phyloP scores from a whole-genome alignment of 208 protist genomes.

The Vickermania ingenoplastis region DNA sequence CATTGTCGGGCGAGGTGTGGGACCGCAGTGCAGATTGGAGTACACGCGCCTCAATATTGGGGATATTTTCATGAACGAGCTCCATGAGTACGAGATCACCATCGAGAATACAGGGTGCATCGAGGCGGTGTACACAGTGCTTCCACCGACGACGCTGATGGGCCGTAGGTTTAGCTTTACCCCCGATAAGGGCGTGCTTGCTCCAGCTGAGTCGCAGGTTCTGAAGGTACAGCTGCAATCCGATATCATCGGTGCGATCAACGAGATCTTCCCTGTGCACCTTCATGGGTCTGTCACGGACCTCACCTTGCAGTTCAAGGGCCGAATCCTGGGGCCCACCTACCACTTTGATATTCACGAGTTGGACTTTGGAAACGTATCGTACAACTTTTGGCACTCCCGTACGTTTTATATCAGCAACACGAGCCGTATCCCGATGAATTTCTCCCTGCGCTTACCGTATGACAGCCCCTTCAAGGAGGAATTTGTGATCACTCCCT shows the following conservation, averaged over 20 bases:
- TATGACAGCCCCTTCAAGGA: constrained; percentile 30
- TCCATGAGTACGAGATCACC: constrained; percentile 86
- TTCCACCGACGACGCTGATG: constrained; percentile 44
- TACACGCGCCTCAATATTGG: constrained; percentile 87
- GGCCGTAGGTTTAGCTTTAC: constrained; percentile 78
- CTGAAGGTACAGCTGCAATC: constrained; percentile 76
- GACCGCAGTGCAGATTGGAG: constrained; percentile 86
- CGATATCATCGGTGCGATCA: constrained; percentile 83
- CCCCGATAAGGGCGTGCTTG: constrained; percentile 62
- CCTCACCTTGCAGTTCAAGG: constrained; percentile 75
- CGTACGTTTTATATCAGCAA: constrained; percentile 79
- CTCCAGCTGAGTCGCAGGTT: constrained; percentile 42
- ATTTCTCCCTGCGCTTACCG: constrained; percentile 73
- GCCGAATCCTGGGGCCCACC: constrained; percentile 87
- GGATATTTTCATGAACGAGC: constrained; percentile 91
- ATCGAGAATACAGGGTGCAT: constrained; percentile 90
- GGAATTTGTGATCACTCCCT: constrained; percentile 72
- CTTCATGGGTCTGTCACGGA: constrained; percentile 73
- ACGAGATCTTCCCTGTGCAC: constrained; percentile 83
- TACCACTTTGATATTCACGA: constrained; percentile 89
- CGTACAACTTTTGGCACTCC: constrained; percentile 84
- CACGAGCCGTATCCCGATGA: constrained; percentile 92
- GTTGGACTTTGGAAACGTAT: constrained; percentile 91
- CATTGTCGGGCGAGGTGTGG: constrained; percentile 73
- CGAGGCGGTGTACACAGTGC: constrained; percentile 78